These are phyloP conservation scores for Ophiostoma fasciatum DNA, from an alignment of 2,329 filamentous ascomycete species.

Conservation along the genomic window DNA sequence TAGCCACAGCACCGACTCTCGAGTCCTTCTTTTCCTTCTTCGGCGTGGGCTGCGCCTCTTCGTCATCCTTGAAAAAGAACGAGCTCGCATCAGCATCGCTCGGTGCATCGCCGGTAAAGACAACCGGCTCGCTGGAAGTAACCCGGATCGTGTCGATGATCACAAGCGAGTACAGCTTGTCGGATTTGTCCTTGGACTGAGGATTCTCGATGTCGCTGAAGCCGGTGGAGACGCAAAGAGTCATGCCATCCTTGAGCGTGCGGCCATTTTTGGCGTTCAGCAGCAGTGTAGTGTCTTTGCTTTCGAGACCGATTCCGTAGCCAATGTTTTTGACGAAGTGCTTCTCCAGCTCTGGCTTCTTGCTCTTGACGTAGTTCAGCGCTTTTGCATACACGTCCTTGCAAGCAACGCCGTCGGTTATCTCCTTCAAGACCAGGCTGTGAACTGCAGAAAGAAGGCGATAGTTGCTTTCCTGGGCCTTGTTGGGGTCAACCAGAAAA, in stretches of 20 bases:
- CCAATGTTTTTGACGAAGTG: slow-evolving; percentile 89
- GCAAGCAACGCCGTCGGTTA: slow-evolving; percentile 69
- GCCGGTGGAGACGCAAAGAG: slow-evolving; percentile 76
- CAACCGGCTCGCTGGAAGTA: slow-evolving; percentile 58
- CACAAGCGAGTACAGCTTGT: slow-evolving; percentile 75
- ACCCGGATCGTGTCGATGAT: slow-evolving; percentile 91
- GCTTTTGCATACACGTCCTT: slow-evolving; percentile 93
- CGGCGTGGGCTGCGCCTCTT: slow-evolving; percentile 71
- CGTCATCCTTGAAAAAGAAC: slow-evolving; percentile 97
- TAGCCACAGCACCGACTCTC: slow-evolving; percentile 72
- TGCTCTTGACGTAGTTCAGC: slow-evolving; percentile 61
- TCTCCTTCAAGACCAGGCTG: slow-evolving; percentile 77
- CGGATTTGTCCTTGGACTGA: slow-evolving; percentile 76
- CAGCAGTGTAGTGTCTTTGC: slow-evolving; percentile 66
- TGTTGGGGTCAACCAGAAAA: slow-evolving; percentile 93
- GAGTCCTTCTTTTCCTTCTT: slow-evolving; percentile 82
- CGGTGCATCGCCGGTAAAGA: slow-evolving; percentile 88
- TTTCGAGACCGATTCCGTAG: slow-evolving; percentile 84
- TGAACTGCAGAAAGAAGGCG: slow-evolving; percentile 75
- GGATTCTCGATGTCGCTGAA: slow-evolving; percentile 82
- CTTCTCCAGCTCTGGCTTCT: slow-evolving; percentile 90
- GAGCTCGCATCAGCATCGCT: slow-evolving; percentile 87
- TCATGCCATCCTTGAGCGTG: slow-evolving; percentile 90
- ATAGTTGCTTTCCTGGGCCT: slow-evolving; percentile 88
- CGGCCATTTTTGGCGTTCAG: slow-evolving; percentile 78